phyloP scores from a whole-genome alignment of 805 yeast genomes.

The Yarrowia deformans region DNA sequence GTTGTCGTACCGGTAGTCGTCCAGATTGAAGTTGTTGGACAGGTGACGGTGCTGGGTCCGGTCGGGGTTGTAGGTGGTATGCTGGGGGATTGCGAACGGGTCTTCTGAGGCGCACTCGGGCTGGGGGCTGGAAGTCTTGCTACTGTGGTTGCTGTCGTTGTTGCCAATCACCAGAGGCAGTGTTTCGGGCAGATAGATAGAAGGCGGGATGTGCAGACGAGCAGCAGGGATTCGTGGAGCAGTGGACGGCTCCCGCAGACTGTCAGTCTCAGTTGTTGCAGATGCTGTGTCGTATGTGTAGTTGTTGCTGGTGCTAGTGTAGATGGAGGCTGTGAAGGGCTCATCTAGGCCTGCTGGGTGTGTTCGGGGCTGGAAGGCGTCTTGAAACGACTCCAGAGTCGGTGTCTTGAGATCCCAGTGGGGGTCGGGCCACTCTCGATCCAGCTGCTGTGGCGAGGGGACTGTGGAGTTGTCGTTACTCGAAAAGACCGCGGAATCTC shows the following conservation, averaged over 20 bases:
- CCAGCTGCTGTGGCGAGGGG: conserved; percentile 29
- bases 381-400: conserved; percentile 30
- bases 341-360: conserved; percentile 17
- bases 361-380: conserved; percentile 28
- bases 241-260: conserved; percentile 1
- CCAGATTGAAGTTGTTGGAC: conserved; percentile 34
- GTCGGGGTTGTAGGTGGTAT: conserved; percentile 11
- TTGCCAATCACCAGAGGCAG: neutral
- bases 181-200: conserved; percentile 17
- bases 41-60: conserved; percentile 27
- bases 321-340: neutral
- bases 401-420: conserved; percentile 34
- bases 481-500: conserved; percentile 29
- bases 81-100: conserved; percentile 34
- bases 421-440: conserved; percentile 32
- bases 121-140: neutral
- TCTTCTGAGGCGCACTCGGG: neutral
- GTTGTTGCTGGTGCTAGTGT: neutral
- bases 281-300: conserved; percentile 22
- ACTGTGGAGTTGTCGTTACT: conserved; percentile 27
- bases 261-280: conserved; percentile 31
- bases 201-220: conserved; percentile 16
- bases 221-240: conserved; percentile 25
- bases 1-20: conserved; percentile 35
- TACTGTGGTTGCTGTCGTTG: neutral